Percentiles rank a stretch among this genome's conserved stretches.
phyloP scores from a whole-genome alignment of 257 asterid genomes.

The Voacanga thouarsii region DNA sequence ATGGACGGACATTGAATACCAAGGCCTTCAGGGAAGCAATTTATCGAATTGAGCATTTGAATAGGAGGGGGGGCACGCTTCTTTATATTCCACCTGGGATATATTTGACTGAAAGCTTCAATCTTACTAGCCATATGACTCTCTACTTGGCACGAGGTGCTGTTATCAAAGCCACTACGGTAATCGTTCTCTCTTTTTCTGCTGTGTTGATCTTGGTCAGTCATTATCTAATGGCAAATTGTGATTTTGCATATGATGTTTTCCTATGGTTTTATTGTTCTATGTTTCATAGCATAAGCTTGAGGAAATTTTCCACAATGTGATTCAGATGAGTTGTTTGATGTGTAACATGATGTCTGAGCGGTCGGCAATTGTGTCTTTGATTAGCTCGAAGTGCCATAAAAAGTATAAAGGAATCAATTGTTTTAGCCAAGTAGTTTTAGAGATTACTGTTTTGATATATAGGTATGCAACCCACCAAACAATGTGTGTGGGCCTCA shows the following conservation, averaged over 20 bases:
- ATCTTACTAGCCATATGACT: constrained; percentile 90
- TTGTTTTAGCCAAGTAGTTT: background rate
- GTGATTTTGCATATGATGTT: background rate
- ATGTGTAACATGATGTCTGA: background rate
- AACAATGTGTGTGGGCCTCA: constrained; percentile 12
- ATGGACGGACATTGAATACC: constrained; percentile 76
- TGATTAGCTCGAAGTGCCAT: constrained; percentile 5
- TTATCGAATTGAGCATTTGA: constrained; percentile 72
- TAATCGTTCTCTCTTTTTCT: constrained; percentile 19
- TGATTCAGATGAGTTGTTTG: background rate
- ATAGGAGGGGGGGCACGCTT: constrained; percentile 78
- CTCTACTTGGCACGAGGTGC: constrained; percentile 85
- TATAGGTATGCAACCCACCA: background rate
- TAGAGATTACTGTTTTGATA: background rate
- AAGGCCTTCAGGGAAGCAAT: constrained; percentile 81
- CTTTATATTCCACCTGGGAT: constrained; percentile 89
- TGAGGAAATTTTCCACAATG: background rate
- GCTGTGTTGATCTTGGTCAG: background rate
- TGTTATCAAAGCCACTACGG: constrained; percentile 78
- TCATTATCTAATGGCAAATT: background rate
- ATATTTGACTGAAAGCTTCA: constrained; percentile 75
- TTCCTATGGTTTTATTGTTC: background rate
- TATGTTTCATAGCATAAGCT: background rate
- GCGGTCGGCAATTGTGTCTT: background rate
- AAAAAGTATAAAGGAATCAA: background rate